phyloP scores from a whole-genome alignment of 805 yeast genomes.

The Kodamaea fukazawae region DNA sequence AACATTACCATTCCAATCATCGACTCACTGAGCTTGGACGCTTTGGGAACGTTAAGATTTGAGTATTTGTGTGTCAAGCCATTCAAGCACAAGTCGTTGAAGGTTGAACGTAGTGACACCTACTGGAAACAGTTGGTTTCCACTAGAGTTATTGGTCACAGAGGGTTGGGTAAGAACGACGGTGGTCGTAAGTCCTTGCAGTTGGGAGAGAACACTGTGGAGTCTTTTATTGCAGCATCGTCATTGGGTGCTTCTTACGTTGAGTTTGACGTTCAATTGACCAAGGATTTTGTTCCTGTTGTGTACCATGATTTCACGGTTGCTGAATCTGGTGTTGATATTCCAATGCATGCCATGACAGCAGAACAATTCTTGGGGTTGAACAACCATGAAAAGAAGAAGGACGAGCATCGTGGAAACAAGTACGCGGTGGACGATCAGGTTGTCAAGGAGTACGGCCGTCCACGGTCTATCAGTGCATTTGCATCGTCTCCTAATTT shows the following conservation, averaged over 20 bases:
- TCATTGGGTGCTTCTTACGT: slow-evolving; percentile 95
- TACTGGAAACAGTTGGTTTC: slow-evolving; percentile 90
- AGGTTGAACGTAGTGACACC: slow-evolving; percentile 64
- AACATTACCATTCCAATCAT: slow-evolving; percentile 71
- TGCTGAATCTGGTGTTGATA: slow-evolving; percentile 93
- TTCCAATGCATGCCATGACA: slow-evolving; percentile 92
- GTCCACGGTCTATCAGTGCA: slow-evolving; percentile 40
- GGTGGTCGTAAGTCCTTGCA: slow-evolving; percentile 73
- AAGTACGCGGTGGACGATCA: slow-evolving; percentile 37
- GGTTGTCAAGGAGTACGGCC: slow-evolving; percentile 27
- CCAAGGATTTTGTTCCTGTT: slow-evolving; percentile 88
- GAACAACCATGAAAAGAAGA: slow-evolving; percentile 26
- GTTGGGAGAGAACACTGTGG: slow-evolving; percentile 92
- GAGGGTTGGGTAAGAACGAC: slow-evolving; percentile 90
- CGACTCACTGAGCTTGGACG: slow-evolving; percentile 66
- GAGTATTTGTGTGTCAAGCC: slow-evolving; percentile 72
- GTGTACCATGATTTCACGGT: slow-evolving; percentile 92
- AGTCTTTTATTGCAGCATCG: slow-evolving; percentile 93
- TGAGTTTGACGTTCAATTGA: slow-evolving; percentile 93
- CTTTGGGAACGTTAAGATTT: slow-evolving; percentile 74
- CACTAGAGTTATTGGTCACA: slow-evolving; percentile 91
- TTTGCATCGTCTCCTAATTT: slow-evolving; percentile 35
- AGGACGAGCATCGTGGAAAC: slow-evolving; percentile 9
- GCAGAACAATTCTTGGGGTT: slow-evolving; percentile 79
- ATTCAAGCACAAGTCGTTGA: slow-evolving; percentile 67